These are phyloP conservation scores for Saccharomycopsis amapae DNA, from an alignment of 805 yeast genomes.

Conservation along the genomic window DNA sequence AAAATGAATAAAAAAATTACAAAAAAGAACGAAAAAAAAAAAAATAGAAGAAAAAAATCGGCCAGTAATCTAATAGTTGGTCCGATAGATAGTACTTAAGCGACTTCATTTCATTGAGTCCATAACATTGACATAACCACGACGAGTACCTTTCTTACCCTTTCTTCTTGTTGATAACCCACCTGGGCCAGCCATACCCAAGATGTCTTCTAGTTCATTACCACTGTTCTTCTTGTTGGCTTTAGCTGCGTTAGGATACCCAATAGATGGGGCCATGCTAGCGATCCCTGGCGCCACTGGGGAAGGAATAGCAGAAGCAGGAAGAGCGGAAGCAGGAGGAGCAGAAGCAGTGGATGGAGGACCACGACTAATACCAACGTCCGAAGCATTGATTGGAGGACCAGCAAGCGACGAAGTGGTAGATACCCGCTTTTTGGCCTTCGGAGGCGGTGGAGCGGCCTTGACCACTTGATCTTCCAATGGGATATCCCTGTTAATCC, in stretches of 20 bases:
- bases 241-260: slow-evolving; percentile 5
- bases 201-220: slow-evolving; percentile 9
- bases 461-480: slow-evolving; percentile 53
- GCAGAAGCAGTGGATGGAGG: not conserved
- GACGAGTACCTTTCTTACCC: slow-evolving; percentile 9
- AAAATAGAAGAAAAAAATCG: too few species aligned
- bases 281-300: not conserved
- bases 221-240: not conserved
- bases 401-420: not conserved
- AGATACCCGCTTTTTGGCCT: slow-evolving; percentile 31
- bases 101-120: slow-evolving; percentile 17
- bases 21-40: too few species aligned
- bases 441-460: slow-evolving; percentile 17
- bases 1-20: too few species aligned
- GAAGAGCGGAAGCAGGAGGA: not conserved
- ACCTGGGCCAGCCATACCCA: slow-evolving; percentile 8
- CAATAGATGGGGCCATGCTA: slow-evolving; percentile 6
- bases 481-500: slow-evolving; percentile 70
- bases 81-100: too few species aligned
- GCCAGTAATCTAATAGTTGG: too few species aligned
- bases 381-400: slow-evolving; percentile 7
- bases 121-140: slow-evolving; percentile 20
- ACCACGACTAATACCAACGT: not conserved
- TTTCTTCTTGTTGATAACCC: slow-evolving; percentile 4
- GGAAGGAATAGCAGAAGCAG: not conserved